phyloP scores from a whole-genome alignment of 2,329 filamentous ascomycete genomes.

The Fusarium pseudoanthophilum region DNA sequence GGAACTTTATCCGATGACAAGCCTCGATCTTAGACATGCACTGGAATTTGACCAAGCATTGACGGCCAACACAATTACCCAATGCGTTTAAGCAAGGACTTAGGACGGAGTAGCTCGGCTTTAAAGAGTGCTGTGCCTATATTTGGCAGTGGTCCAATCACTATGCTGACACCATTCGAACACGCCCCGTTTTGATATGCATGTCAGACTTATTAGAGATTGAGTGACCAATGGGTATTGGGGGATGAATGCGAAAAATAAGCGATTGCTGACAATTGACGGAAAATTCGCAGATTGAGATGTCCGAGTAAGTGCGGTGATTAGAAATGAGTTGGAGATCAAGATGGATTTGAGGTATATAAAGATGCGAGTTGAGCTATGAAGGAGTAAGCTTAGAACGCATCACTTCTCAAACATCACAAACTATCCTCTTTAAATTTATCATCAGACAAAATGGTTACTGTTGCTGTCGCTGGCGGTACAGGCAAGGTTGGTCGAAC shows the following conservation, averaged over 20 bases:
- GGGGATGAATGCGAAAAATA: not conserved
- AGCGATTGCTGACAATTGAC: conserved; percentile 5
- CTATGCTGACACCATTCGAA: not conserved
- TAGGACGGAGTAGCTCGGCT: not conserved
- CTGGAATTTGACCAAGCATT: conserved; percentile 28
- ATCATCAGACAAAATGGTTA: not conserved
- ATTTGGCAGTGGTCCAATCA: not conserved
- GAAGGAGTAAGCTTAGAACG: accelerated
- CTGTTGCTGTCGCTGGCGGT: conserved; percentile 13
- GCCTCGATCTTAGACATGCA: not conserved
- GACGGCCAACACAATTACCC: not conserved
- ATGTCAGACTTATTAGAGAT: not conserved
- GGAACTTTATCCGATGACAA: conserved; percentile 13
- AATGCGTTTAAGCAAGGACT: not conserved
- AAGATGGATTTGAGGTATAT: not conserved
- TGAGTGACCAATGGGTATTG: not conserved
- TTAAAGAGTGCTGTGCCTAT: not conserved
- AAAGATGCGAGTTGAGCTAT: not conserved
- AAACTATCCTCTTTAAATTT: accelerated
- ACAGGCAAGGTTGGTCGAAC: conserved; percentile 14
- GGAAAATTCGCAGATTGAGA: not conserved
- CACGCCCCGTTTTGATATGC: not conserved
- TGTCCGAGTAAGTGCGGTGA: not conserved
- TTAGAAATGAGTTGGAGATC: not conserved
- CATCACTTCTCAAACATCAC: not conserved